Conservation (phyloP, 164 flowering plant species). For the Magnolia officinalis region DNA sequence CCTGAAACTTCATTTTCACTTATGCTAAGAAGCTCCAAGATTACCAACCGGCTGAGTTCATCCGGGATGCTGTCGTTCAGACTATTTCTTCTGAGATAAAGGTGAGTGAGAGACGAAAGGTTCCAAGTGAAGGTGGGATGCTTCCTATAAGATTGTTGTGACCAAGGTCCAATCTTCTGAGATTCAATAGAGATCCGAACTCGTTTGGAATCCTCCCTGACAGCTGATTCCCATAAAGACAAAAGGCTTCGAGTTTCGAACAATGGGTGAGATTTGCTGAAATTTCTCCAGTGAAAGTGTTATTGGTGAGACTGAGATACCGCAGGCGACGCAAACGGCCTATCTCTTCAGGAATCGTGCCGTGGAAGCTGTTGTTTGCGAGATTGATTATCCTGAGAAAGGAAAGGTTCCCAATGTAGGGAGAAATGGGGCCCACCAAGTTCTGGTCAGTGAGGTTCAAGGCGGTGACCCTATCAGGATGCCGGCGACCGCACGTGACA, state of each 20-base stretch:
- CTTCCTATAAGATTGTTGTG: conserved; percentile 31
- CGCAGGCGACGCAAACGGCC: conserved; percentile 29
- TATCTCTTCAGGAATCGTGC: conserved; percentile 29
- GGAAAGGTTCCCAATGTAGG: conserved; percentile 43
- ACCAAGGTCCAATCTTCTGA: conserved; percentile 20
- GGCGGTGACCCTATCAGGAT: conserved; percentile 20
- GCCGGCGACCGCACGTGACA: conserved; percentile 19
- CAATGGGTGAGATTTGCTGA: conserved; percentile 28
- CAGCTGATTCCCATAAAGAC: conserved; percentile 26
- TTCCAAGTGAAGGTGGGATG: conserved; percentile 36
- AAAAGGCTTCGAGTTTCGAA: conserved; percentile 19
- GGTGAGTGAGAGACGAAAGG: conserved; percentile 25
- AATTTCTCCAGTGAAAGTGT: conserved; percentile 28
- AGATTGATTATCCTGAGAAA: conserved; percentile 34
- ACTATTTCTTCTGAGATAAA: conserved; percentile 21
- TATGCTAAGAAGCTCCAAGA: conserved; percentile 28
- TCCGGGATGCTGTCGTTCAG: conserved; percentile 31
- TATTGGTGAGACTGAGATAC: conserved; percentile 27
- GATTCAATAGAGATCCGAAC: conserved; percentile 26
- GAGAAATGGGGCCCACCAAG: conserved; percentile 27
- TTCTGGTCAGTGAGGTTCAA: conserved; percentile 22
- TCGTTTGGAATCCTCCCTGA: conserved; percentile 33
- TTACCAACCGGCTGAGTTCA: conserved; percentile 23
- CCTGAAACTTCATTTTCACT: conserved; percentile 36
- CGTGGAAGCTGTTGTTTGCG: conserved; percentile 28